phyloP scores from a whole-genome alignment of 192 early-diverging fungal genomes.

The Kappamyces sp. region DNA sequence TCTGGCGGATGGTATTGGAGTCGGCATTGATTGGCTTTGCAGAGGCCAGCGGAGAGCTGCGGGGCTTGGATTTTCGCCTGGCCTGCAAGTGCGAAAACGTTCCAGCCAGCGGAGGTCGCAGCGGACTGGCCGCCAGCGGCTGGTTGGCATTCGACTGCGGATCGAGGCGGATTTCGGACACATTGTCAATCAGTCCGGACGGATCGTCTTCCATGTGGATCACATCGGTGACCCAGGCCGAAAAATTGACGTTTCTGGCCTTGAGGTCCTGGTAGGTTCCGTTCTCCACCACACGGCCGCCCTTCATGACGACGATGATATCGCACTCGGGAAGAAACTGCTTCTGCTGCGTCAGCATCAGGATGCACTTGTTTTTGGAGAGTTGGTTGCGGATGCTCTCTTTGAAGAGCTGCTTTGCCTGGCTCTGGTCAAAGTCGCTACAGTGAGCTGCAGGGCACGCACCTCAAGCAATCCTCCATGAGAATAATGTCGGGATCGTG shows the following conservation, averaged over 20 bases:
- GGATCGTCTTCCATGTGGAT: slow-evolving; percentile 56
- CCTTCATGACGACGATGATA: slow-evolving; percentile 61
- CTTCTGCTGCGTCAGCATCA: slow-evolving; percentile 67
- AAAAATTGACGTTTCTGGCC: slow-evolving; percentile 56
- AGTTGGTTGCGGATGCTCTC: slow-evolving; percentile 33
- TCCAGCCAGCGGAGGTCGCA: background rate
- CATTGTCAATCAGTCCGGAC: slow-evolving; percentile 32
- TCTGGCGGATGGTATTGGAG: slow-evolving; percentile 36
- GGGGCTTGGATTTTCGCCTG: slow-evolving; percentile 2
- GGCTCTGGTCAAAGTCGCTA: slow-evolving; percentile 34
- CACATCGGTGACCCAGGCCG: slow-evolving; percentile 56
- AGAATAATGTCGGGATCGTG: slow-evolving; percentile 62
- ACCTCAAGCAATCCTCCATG: slow-evolving; percentile 57
- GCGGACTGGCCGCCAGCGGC: background rate
- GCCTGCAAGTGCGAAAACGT: slow-evolving; percentile 2
- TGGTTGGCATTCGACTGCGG: slow-evolving; percentile 17
- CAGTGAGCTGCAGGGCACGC: slow-evolving; percentile 5
- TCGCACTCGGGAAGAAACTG: slow-evolving; percentile 48
- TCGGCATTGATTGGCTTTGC: slow-evolving; percentile 25
- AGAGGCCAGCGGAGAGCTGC: slow-evolving; percentile 29
- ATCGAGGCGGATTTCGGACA: slow-evolving; percentile 34
- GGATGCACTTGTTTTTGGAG: slow-evolving; percentile 45
- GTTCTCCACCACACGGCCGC: slow-evolving; percentile 47
- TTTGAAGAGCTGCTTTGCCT: slow-evolving; percentile 38
- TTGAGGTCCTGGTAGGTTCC: slow-evolving; percentile 61